Evolutionary conservation across 768 basidiomycete genomes (phyloP).

Genomic region (Podaxis rugospora): DNA sequence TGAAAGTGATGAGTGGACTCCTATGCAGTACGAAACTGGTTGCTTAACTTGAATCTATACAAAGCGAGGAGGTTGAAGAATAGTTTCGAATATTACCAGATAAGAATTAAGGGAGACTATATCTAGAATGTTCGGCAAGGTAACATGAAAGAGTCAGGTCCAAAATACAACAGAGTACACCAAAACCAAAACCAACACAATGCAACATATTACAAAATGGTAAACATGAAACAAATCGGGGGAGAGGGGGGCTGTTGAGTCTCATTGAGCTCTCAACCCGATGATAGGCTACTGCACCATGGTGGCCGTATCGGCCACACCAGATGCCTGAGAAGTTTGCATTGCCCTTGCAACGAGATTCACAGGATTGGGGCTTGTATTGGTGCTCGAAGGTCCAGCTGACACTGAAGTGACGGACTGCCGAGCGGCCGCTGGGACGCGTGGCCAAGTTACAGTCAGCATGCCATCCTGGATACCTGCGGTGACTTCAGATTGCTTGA

Average conservation of each 20-base stretch:
- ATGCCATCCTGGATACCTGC: conserved; percentile 35
- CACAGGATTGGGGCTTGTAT: neutral
- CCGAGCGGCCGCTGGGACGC: conserved; percentile 4
- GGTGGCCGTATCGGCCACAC: neutral
- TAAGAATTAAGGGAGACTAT: too few relatives aligned
- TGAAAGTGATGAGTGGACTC: too few relatives aligned
- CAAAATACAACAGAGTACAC: neutral
- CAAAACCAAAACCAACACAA: neutral
- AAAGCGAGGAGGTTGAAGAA: too few relatives aligned
- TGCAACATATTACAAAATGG: neutral
- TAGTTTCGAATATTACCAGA: too few relatives aligned
- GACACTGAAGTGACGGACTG: neutral
- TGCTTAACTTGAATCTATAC: too few relatives aligned
- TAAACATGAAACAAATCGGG: neutral
- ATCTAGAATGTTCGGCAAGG: too few relatives aligned
- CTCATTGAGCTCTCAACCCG: neutral
- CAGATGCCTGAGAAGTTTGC: neutral
- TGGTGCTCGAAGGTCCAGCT: neutral
- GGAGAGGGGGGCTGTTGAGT: neutral
- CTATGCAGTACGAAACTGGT: too few relatives aligned
- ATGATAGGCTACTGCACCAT: neutral
- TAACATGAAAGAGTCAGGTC: too few relatives aligned
- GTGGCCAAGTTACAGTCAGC: conserved; percentile 40
- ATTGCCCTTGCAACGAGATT: neutral
- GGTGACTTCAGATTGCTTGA: conserved; percentile 31